Evolutionary conservation across 306 rosid genomes (phyloP).

Genomic region (Pyrus bretschneideri): DNA sequence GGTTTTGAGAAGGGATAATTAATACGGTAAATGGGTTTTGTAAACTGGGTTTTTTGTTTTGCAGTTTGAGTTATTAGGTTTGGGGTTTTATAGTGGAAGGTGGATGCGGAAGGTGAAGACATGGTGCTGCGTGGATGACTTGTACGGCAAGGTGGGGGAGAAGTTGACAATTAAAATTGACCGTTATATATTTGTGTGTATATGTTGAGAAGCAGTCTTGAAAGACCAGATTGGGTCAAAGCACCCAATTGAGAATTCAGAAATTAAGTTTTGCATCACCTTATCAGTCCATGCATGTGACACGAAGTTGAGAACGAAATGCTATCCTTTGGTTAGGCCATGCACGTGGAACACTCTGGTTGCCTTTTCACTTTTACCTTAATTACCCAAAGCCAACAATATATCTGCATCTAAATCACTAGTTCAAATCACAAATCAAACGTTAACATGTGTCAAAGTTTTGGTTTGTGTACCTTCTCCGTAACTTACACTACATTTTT

Average conservation of each 20-base stretch:
- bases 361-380: neutral
- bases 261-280: neutral
- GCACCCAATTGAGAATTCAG: constrained; percentile 3
- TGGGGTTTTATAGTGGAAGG: neutral
- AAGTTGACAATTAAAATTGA: neutral
- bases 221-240: constrained; percentile 13
- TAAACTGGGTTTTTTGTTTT: neutral
- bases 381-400: neutral
- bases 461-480: too few relatives aligned
- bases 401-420: too few relatives aligned
- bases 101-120: neutral
- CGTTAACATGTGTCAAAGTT: too few relatives aligned
- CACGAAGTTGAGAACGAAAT: neutral
- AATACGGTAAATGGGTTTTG: neutral
- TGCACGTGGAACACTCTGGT: neutral
- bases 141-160: neutral
- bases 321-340: neutral
- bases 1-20: neutral
- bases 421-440: too few relatives aligned
- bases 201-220: neutral
- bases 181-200: neutral
- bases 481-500: too few relatives aligned
- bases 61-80: neutral
- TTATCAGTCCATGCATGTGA: neutral
- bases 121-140: neutral